phyloP scores from a whole-genome alignment of 2,329 filamentous ascomycete species.

The Myriosclerotinia curreyana region DNA sequence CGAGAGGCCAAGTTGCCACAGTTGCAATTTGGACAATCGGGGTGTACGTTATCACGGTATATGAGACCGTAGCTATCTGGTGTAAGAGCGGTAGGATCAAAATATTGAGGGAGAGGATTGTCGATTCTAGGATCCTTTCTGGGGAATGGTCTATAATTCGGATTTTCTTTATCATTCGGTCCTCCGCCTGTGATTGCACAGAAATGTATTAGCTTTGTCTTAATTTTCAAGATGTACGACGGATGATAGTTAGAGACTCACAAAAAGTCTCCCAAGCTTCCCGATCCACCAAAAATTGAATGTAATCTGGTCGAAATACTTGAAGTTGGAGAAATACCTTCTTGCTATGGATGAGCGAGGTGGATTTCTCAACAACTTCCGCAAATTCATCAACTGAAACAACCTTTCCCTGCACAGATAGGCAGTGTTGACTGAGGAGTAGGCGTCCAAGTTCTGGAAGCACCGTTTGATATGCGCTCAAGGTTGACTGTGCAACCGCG shows the following conservation, averaged over 20 bases:
- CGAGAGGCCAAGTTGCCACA: background rate
- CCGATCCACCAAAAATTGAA: background rate
- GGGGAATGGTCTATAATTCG: constrained; percentile 1
- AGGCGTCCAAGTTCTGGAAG: background rate
- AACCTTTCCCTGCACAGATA: background rate
- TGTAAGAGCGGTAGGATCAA: background rate
- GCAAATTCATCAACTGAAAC: background rate
- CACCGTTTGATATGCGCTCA: background rate
- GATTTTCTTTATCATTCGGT: background rate
- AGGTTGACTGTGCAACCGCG: background rate
- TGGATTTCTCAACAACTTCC: background rate
- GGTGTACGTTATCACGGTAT: background rate
- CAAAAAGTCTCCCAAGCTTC: constrained; percentile 1
- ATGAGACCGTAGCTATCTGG: background rate
- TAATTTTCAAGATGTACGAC: rapidly evolving
- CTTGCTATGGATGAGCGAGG: background rate
- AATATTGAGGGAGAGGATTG: background rate
- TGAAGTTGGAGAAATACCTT: background rate
- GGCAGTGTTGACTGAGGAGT: constrained; percentile 1
- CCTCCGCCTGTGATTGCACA: background rate
- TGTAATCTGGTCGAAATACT: background rate
- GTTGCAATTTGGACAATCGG: background rate
- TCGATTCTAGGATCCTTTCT: background rate
- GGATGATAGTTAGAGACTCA: background rate
- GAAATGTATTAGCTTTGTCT: background rate